These are phyloP conservation scores for Pythium oligandrum DNA, from an alignment of 352 stramenopile genomes.

Conservation along the genomic window DNA sequence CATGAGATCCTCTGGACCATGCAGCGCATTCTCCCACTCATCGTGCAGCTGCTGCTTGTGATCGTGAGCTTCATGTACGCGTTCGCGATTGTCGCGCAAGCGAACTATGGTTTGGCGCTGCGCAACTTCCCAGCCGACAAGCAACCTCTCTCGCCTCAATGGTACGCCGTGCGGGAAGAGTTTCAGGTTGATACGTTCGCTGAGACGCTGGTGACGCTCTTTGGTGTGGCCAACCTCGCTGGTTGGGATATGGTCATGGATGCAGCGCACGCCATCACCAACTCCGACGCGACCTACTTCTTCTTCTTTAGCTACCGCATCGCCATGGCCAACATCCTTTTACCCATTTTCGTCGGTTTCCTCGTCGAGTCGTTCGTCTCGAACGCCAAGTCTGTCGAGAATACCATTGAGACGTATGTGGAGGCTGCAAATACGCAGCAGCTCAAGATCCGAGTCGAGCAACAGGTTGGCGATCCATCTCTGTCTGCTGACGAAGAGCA, in stretches of 20 bases:
- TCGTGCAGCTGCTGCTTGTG: constrained; percentile 74
- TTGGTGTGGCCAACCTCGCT: constrained; percentile 67
- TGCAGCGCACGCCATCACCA: constrained; percentile 60
- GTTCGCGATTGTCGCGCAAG: constrained; percentile 76
- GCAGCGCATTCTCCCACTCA: constrained; percentile 76
- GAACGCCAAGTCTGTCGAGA: constrained; percentile 67
- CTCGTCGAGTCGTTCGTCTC: constrained; percentile 81
- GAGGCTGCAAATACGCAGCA: constrained; percentile 21
- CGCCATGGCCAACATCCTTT: constrained; percentile 75
- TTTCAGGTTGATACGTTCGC: constrained; percentile 81
- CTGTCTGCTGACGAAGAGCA: constrained; percentile 42
- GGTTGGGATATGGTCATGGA: constrained; percentile 83
- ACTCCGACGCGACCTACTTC: constrained; percentile 52
- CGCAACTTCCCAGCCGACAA: constrained; percentile 49
- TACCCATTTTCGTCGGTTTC: constrained; percentile 85
- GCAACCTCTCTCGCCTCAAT: constrained; percentile 42
- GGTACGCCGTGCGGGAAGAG: constrained; percentile 64
- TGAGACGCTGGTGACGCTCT: constrained; percentile 70
- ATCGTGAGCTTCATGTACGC: constrained; percentile 84
- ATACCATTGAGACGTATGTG: constrained; percentile 61
- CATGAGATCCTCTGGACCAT: constrained; percentile 83
- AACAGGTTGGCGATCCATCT: neutral
- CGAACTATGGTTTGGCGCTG: constrained; percentile 63
- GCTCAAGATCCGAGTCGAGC: neutral
- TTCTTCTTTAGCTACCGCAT: constrained; percentile 86